These are phyloP conservation scores for Scheffersomyces ergatensis DNA, from an alignment of 805 yeast species.

Conservation along the genomic window DNA sequence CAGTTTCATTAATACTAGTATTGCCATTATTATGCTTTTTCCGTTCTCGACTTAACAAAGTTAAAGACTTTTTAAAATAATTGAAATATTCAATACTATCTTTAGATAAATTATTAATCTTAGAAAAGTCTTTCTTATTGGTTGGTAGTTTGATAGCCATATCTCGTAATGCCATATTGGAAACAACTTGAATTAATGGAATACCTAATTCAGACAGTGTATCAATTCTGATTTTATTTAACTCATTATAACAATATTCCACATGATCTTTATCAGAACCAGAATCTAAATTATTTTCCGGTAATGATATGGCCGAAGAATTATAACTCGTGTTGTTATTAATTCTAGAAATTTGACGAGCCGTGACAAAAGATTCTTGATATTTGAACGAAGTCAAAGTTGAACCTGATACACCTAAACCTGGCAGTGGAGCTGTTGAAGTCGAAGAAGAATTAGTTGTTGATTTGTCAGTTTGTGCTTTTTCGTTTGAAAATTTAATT, in stretches of 20 bases:
- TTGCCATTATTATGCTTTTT: slow-evolving; percentile 12
- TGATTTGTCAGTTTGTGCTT: not conserved
- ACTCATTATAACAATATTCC: slow-evolving; percentile 27
- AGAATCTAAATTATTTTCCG: slow-evolving; percentile 12
- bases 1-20: not conserved
- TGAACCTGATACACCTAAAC: not conserved
- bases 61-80: slow-evolving; percentile 37
- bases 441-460: too few relatives aligned
- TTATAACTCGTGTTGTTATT: slow-evolving; percentile 15
- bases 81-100: slow-evolving; percentile 31
- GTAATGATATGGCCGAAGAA: slow-evolving; percentile 13
- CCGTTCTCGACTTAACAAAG: slow-evolving; percentile 28
- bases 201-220: slow-evolving; percentile 40
- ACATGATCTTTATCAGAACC: slow-evolving; percentile 19
- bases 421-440: not conserved
- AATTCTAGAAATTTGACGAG: slow-evolving; percentile 12
- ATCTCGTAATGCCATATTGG: slow-evolving; percentile 42
- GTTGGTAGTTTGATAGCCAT: slow-evolving; percentile 58
- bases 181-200: slow-evolving; percentile 18
- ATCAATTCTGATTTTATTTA: slow-evolving; percentile 41
- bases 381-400: slow-evolving; percentile 11
- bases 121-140: slow-evolving; percentile 43
- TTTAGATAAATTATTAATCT: slow-evolving; percentile 32
- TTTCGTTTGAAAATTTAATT: slow-evolving; percentile 46
- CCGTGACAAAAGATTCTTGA: slow-evolving; percentile 17